Base-by-base conservation (phyloP, 2,329 filamentous ascomycete species). In the Ophiostoma triangulosporum region DNA sequence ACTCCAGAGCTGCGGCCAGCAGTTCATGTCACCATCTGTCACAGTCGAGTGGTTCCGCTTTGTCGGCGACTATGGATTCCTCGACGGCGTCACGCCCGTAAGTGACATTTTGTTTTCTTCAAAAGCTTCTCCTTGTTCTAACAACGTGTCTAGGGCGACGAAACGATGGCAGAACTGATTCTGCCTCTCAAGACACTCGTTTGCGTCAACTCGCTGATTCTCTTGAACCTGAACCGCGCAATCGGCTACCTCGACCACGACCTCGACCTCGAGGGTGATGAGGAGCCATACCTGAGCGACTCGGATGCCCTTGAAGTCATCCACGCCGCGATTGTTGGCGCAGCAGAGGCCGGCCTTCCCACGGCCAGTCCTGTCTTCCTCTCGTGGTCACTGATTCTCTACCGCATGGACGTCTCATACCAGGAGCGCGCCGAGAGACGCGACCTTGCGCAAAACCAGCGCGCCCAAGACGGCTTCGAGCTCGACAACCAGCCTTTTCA, bases 351-450 rank as follows among this genome's bases (percentile, higher is more conserved):
- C 20, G 75, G 75, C 15, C 72, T 78, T n/a, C 70, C 73, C 35
- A 78, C 79, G 33, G 85, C 86, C 20, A 81, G 79, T 53, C 87
- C 88, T 1, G 80, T 86, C 17, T 76, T 88, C 20, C 86, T 94
- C 59, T 80, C 86, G 3, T 97, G 90, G 90, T 81, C 83, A 4
- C 72, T 91, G 48, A 77, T 95, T 26, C 72, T 90, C 9, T 78
- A 85, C 61, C 75, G 77, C 26, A 80, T 93, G 69, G 79, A 80
- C 59, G 69, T 79, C 40, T 77, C 78, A 12, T 84, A 81, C 58
- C 73, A 78, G 54, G 73, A 73, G 50, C 73, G 83, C 46, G 79
- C 78, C 36, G 81, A 85, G 63, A 74, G 75, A 55, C 69, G 78
- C 48, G 78, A 81, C 59, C 68, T 76, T 27, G 65, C 78, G 15